Percentiles rank a stretch among this genome's conserved stretches.
Evolutionary conservation across 352 stramenopile genomes (phyloP).

Genomic region (Pythium sp.): DNA sequence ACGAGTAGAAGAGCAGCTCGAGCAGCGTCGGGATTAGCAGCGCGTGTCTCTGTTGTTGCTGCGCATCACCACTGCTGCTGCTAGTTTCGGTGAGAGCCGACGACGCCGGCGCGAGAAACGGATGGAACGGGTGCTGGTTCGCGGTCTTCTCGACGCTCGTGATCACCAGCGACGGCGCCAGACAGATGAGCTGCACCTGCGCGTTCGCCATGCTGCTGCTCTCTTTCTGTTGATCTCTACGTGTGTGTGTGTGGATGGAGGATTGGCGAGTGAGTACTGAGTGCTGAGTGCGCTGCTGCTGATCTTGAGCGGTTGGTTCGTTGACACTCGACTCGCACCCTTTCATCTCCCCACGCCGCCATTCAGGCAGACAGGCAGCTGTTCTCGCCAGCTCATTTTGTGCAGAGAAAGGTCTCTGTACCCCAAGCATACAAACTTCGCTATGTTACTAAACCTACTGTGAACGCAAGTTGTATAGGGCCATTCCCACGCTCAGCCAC

Average conservation of each 20-base stretch:
- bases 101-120: conserved; percentile 15
- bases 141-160: conserved; percentile 40
- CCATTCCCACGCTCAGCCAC: not conserved
- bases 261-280: not conserved
- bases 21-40: conserved; percentile 44
- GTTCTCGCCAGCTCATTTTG: not conserved
- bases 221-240: not conserved
- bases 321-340: not conserved
- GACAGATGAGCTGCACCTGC: conserved; percentile 60
- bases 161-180: conserved; percentile 53
- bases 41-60: conserved; percentile 7
- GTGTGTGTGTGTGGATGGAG: not conserved
- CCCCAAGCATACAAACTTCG: conserved; percentile 4
- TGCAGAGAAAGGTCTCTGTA: not conserved
- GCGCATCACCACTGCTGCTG: not conserved
- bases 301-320: conserved; percentile 5
- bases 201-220: conserved; percentile 20
- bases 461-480: not conserved
- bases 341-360: conserved; percentile 2
- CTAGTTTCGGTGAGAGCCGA: not conserved
- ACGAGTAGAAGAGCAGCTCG: conserved; percentile 54
- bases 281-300: not conserved
- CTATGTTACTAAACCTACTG: not conserved
- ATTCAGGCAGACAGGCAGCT: conserved; percentile 7
- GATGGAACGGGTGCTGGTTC: conserved; percentile 25